These are phyloP conservation scores for Mycena albidolilacea DNA, from an alignment of 768 basidiomycete species.

Conservation along the genomic window DNA sequence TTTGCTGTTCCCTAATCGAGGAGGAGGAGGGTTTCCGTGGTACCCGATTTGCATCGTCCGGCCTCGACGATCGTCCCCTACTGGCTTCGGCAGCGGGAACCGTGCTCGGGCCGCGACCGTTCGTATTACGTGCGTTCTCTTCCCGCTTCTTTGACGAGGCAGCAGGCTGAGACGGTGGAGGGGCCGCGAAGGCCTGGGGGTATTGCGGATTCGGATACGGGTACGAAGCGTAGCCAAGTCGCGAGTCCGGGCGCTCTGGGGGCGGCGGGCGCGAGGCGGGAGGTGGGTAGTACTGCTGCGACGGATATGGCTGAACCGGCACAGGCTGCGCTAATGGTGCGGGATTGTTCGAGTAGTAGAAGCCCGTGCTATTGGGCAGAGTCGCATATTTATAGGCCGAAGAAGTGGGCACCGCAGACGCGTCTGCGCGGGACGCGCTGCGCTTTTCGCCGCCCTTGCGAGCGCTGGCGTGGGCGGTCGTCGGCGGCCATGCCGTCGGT, in stretches of 20 bases:
- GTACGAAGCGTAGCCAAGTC: constrained; percentile 26
- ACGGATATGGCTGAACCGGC: constrained; percentile 19
- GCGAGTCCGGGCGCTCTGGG: constrained; percentile 27
- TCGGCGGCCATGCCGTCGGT: constrained; percentile 15
- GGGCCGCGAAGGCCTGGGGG: constrained; percentile 19
- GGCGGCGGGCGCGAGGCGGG: not conserved
- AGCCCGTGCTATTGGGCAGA: constrained; percentile 24
- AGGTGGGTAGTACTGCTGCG: constrained; percentile 26
- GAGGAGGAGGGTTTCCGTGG: constrained; percentile 22
- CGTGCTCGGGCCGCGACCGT: constrained; percentile 7
- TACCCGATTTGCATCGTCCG: constrained; percentile 8
- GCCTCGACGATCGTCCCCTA: constrained; percentile 4
- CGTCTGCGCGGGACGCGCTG: constrained; percentile 27
- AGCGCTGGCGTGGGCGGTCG: constrained; percentile 6
- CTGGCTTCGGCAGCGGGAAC: constrained; percentile 2
- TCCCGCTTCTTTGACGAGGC: constrained; percentile 19
- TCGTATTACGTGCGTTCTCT: constrained; percentile 15
- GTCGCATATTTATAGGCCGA: constrained; percentile 36
- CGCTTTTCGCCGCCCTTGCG: constrained; percentile 19
- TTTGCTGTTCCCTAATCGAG: constrained; percentile 27
- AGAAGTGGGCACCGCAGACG: constrained; percentile 27
- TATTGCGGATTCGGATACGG: constrained; percentile 30
- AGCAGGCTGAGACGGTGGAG: constrained; percentile 20
- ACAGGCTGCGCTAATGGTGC: constrained; percentile 8
- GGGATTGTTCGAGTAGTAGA: constrained; percentile 25